Evolutionary conservation across 805 yeast species (phyloP).

Genomic region (Myxozyma vanderwaltii): DNA sequence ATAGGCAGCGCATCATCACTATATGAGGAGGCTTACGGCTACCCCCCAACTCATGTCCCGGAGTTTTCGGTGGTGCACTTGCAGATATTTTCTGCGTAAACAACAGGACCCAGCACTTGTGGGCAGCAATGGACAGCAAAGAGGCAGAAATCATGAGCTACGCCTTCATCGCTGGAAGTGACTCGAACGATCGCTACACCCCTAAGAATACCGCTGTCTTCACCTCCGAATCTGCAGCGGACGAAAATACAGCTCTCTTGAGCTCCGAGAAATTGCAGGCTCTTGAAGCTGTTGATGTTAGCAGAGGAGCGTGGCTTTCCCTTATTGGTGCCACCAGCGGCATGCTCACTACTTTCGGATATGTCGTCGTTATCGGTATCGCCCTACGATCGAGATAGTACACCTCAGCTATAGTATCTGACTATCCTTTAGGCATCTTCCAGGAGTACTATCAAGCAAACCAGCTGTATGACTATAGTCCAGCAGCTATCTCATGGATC

Average conservation of each 20-base stretch:
- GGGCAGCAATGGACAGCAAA: background rate
- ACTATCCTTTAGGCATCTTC: slow-evolving; percentile 33
- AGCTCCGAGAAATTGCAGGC: background rate
- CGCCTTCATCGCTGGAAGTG: background rate
- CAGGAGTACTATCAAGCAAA: slow-evolving; percentile 38
- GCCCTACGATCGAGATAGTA: background rate
- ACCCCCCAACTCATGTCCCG: too few species aligned
- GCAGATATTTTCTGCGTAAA: background rate
- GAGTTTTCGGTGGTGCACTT: too few species aligned
- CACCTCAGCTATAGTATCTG: background rate
- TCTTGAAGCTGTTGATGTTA: slow-evolving; percentile 5
- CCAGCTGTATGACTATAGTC: slow-evolving; percentile 34
- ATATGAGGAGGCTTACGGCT: too few species aligned
- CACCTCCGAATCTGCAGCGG: slow-evolving; percentile 2
- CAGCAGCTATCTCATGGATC: slow-evolving; percentile 42
- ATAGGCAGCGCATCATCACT: too few species aligned
- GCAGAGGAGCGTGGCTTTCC: slow-evolving; percentile 51
- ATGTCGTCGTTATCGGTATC: slow-evolving; percentile 40
- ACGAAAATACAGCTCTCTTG: slow-evolving; percentile 7
- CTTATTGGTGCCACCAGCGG: slow-evolving; percentile 60
- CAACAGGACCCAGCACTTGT: background rate
- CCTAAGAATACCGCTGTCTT: background rate
- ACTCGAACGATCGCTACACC: background rate
- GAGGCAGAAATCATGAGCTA: background rate
- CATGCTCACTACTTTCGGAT: slow-evolving; percentile 59